Conservation (phyloP, 108 stramenopile genomes). For the Bacterosira constricta region DNA sequence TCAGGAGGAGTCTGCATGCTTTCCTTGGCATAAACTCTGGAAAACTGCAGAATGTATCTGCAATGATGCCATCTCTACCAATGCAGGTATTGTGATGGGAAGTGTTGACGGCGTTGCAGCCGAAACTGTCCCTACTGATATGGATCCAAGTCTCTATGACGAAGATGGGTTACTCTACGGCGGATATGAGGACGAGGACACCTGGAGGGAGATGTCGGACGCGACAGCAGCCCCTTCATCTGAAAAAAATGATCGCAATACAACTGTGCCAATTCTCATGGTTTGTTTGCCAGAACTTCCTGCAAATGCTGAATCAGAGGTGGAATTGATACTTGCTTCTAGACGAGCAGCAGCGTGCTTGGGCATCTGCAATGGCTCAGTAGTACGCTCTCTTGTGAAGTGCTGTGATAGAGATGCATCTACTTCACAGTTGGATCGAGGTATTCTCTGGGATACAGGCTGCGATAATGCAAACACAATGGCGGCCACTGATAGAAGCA, state of each 20-base stretch:
- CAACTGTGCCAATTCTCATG: constrained; percentile 59
- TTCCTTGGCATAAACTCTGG: constrained; percentile 40
- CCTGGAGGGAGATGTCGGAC: constrained; percentile 65
- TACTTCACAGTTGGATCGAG: background rate
- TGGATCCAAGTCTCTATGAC: constrained; percentile 35
- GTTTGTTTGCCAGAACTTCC: constrained; percentile 85
- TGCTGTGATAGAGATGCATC: background rate
- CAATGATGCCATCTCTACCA: constrained; percentile 42
- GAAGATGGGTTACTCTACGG: constrained; percentile 63
- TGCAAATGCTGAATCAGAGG: constrained; percentile 74
- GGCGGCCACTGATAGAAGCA: background rate
- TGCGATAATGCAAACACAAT: constrained; percentile 29
- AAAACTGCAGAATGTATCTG: constrained; percentile 45
- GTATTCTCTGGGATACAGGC: constrained; percentile 62
- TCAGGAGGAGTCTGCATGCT: background rate
- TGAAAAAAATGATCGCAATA: background rate
- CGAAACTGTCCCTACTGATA: background rate
- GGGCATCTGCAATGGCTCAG: constrained; percentile 26
- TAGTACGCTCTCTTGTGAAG: background rate
- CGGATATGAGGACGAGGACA: constrained; percentile 87
- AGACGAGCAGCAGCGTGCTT: constrained; percentile 54
- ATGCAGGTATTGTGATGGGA: constrained; percentile 69
- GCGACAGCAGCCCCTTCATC: constrained; percentile 6
- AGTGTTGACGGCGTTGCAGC: constrained; percentile 57
- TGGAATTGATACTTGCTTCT: constrained; percentile 74